phyloP scores from a whole-genome alignment of 1,284 basidiomycete species.

The Sanghuangporus baumii region DNA sequence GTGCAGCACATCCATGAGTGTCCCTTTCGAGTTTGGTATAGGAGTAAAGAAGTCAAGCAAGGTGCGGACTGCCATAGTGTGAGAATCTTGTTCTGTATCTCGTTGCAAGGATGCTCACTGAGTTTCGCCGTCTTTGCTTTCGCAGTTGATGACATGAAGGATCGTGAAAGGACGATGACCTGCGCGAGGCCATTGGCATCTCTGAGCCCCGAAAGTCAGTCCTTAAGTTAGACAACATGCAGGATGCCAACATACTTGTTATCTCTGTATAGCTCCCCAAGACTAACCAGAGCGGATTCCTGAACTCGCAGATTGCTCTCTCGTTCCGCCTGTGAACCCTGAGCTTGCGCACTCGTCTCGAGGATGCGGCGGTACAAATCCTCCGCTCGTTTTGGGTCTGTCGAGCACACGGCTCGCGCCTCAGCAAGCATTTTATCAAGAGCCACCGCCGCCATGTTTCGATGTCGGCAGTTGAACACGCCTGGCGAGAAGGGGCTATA shows the following conservation, averaged over 20 bases:
- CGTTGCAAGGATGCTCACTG: slow-evolving; percentile 46
- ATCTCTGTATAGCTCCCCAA: slow-evolving; percentile 87
- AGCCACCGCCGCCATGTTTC: slow-evolving; percentile 27
- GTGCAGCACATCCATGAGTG: slow-evolving; percentile 82
- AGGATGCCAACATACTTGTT: slow-evolving; percentile 54
- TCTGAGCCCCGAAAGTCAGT: slow-evolving; percentile 34
- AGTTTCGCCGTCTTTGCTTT: slow-evolving; percentile 99
- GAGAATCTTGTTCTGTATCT: not conserved
- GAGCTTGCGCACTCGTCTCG: slow-evolving; percentile 23
- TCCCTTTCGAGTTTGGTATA: slow-evolving; percentile 70
- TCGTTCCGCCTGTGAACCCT: slow-evolving; percentile 32
- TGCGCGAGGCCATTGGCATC: slow-evolving; percentile 84
- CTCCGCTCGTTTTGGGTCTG: slow-evolving; percentile 52
- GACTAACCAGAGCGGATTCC: slow-evolving; percentile 80
- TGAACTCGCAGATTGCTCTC: slow-evolving; percentile 73
- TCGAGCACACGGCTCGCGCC: slow-evolving; percentile 37
- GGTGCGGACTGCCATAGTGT: slow-evolving; percentile 63
- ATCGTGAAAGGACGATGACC: slow-evolving; percentile 81
- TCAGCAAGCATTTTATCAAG: slow-evolving; percentile 46
- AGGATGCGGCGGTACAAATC: slow-evolving; percentile 67
- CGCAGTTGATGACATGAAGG: slow-evolving; percentile 91
- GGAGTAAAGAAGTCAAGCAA: slow-evolving; percentile 84
- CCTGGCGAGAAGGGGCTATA: not conserved
- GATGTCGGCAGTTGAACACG: not conserved
- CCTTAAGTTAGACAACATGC: not conserved